Evolutionary conservation across 345 rosid genomes (phyloP).

Genomic region (Hevea brasiliensis): DNA sequence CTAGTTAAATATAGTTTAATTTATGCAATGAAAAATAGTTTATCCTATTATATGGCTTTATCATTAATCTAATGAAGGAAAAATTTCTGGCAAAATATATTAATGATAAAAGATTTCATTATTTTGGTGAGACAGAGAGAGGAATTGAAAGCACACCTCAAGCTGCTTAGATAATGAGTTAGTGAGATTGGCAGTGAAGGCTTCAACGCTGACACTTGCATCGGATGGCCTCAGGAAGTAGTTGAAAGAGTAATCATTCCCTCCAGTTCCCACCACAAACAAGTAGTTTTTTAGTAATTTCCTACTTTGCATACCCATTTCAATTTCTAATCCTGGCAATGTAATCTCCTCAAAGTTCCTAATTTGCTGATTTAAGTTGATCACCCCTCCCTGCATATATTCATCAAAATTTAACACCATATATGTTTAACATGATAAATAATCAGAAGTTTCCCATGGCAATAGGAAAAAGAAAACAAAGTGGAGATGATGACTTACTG

Average conservation of each 20-base stretch:
- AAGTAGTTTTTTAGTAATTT: slow-evolving; percentile 34
- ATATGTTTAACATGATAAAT: no score
- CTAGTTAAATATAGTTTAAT: no score
- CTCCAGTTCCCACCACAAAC: slow-evolving; percentile 57
- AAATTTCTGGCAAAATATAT: background rate
- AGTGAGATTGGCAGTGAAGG: slow-evolving; percentile 51
- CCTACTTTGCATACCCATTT: slow-evolving; percentile 18
- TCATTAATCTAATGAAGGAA: no score
- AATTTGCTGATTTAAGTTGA: slow-evolving; percentile 49
- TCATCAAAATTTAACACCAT: background rate
- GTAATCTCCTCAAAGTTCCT: slow-evolving; percentile 47
- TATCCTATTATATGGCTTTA: no score
- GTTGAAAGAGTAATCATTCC: slow-evolving; percentile 67
- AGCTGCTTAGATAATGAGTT: slow-evolving; percentile 39
- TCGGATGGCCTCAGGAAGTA: slow-evolving; percentile 37
- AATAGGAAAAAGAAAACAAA: background rate
- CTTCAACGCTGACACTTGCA: slow-evolving; percentile 25
- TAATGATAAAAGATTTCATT: no score
- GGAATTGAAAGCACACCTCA: slow-evolving; percentile 42
- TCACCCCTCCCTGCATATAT: slow-evolving; percentile 46
- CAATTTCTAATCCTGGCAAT: slow-evolving; percentile 32
- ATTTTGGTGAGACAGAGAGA: background rate
- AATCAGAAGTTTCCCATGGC: no score
- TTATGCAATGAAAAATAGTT: no score
- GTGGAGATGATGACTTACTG: slow-evolving; percentile 21